A percentile compares a stretch with the other conserved stretches of the same genome.
These are phyloP conservation scores for Boletus sp. DNA, from an alignment of 768 basidiomycete species.

Conservation along the genomic window DNA sequence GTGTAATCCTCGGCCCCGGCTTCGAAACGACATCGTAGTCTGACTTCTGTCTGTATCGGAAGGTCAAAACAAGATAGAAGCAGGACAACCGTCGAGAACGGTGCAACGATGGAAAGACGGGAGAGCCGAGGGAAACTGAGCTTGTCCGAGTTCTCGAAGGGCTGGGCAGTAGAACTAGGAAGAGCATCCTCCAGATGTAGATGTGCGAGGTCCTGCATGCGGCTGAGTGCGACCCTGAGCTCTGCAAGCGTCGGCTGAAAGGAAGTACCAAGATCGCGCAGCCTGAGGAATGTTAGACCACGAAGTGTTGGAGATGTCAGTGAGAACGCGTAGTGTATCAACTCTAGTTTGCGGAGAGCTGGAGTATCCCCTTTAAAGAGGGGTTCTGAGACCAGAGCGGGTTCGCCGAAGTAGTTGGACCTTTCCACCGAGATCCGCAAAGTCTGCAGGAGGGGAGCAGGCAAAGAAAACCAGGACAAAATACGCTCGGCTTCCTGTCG, in stretches of 20 bases:
- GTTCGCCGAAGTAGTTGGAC: constrained; percentile 15
- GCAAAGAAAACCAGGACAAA: constrained; percentile 19
- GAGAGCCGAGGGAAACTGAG: constrained; percentile 10
- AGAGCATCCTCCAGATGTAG: constrained; percentile 37
- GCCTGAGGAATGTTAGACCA: constrained; percentile 36
- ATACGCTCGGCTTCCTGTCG: constrained; percentile 23
- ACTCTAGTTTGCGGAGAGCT: constrained; percentile 34
- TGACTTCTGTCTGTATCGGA: constrained; percentile 13
- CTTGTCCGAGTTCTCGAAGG: not conserved
- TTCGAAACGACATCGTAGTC: constrained; percentile 15
- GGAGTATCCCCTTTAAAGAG: constrained; percentile 34
- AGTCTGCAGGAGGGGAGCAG: constrained; percentile 34
- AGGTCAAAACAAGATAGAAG: constrained; percentile 12
- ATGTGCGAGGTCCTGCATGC: constrained; percentile 33
- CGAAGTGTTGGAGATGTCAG: constrained; percentile 36
- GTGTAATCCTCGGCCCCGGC: not conserved
- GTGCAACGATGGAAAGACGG: constrained; percentile 17
- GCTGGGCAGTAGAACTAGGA: constrained; percentile 16
- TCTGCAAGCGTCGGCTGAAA: constrained; percentile 31
- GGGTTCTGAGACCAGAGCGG: constrained; percentile 22
- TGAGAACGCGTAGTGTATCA: constrained; percentile 33
- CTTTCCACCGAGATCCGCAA: constrained; percentile 24
- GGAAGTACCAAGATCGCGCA: constrained; percentile 27
- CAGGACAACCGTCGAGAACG: constrained; percentile 14
- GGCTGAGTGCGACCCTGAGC: constrained; percentile 32